Percentiles rank a stretch among this genome's conserved stretches.
These are phyloP conservation scores for Leccinellum rugosiceps DNA, from an alignment of 768 basidiomycete genomes.

Conservation along the genomic window DNA sequence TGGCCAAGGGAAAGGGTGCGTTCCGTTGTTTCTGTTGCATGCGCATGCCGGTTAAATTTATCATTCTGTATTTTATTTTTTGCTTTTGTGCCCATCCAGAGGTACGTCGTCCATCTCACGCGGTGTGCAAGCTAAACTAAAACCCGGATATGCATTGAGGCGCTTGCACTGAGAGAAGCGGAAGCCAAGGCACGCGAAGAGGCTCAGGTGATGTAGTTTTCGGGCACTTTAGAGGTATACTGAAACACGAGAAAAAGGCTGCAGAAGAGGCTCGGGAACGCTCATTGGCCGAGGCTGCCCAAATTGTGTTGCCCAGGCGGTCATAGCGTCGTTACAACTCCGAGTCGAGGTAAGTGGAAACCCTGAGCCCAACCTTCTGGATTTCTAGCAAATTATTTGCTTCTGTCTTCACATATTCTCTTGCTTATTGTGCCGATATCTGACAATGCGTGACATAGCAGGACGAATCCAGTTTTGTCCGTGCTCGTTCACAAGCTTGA, in stretches of 20 bases:
- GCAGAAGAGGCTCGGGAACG: constrained; percentile 28
- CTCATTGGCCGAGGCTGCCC: constrained; percentile 31
- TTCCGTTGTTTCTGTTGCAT: not conserved
- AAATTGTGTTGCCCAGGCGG: constrained; percentile 21
- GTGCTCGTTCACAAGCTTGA: not conserved
- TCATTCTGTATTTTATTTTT: not conserved
- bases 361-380: not conserved
- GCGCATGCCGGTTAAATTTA: not conserved
- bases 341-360: constrained; percentile 1
- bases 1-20: constrained; percentile 32
- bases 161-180: constrained; percentile 20
- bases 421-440: not conserved
- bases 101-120: constrained; percentile 12
- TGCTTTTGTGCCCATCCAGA: constrained; percentile 7
- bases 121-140: not conserved
- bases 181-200: constrained; percentile 19
- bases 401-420: not conserved
- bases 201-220: constrained; percentile 9
- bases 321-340: not conserved
- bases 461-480: not conserved
- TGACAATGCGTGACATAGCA: not conserved
- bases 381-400: not conserved
- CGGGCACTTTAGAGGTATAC: not conserved
- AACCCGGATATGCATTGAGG: constrained; percentile 6
- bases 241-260: constrained; percentile 12